Evolutionary conservation across 2,329 filamentous ascomycete species (phyloP).

Genomic region (Chaetoscypha palmicola): DNA sequence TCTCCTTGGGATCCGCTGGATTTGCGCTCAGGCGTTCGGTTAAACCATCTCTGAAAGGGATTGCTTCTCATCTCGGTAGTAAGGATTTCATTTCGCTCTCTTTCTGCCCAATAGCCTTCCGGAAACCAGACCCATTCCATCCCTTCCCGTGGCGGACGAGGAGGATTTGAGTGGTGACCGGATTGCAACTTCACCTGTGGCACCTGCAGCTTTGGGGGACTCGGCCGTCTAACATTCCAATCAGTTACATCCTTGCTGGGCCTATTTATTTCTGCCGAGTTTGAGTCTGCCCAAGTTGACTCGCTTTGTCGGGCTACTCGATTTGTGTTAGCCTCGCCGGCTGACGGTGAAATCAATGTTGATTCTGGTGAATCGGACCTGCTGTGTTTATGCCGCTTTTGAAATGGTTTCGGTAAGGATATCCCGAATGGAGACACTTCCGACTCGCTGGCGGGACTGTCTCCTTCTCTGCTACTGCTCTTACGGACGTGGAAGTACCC

Average conservation of each 20-base stretch:
- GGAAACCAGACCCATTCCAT: conserved; percentile 59
- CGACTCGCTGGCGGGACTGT: background rate
- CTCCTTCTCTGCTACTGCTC: background rate
- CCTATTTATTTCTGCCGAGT: no score
- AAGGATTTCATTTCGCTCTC: conserved; percentile 31
- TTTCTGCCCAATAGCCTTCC: conserved; percentile 56
- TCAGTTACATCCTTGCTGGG: no score
- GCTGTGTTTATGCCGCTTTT: background rate
- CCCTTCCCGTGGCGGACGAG: conserved; percentile 46
- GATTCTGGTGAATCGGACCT: background rate
- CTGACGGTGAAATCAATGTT: no score
- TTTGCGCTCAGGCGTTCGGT: background rate
- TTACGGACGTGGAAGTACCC: background rate
- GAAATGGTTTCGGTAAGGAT: background rate
- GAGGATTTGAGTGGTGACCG: conserved; percentile 38
- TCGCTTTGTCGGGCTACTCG: background rate
- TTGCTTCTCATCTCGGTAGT: conserved; percentile 4
- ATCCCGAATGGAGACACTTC: background rate
- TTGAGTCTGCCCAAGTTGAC: no score
- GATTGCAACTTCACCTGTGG: no score
- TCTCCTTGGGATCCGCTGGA: background rate
- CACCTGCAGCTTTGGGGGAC: no score
- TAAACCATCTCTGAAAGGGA: conserved; percentile 16
- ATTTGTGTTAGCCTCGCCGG: no score
- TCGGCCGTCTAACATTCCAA: no score